These are phyloP conservation scores for Hanseniaspora opuntiae DNA, from an alignment of 805 yeast species.

Conservation along the genomic window DNA sequence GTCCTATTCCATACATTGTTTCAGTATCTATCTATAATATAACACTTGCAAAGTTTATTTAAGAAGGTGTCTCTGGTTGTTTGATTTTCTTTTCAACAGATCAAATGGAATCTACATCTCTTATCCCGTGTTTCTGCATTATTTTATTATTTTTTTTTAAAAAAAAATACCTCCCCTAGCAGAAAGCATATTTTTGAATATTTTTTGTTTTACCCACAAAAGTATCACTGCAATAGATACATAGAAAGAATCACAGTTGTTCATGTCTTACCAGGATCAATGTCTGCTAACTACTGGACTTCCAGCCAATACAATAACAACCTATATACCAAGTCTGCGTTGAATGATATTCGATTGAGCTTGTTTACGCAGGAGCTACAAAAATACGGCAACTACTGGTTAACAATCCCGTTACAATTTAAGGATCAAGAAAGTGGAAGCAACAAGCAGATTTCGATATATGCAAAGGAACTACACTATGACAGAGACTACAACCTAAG, in stretches of 20 bases:
- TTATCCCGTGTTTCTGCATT: too few species aligned
- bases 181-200: too few species aligned
- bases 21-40: too few species aligned
- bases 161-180: too few species aligned
- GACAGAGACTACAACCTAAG: constrained; percentile 48
- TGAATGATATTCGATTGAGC: constrained; percentile 8
- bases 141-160: too few species aligned
- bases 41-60: too few species aligned
- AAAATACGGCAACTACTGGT: constrained; percentile 8
- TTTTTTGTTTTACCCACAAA: neutral
- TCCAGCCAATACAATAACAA: constrained; percentile 53
- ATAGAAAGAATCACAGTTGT: neutral
- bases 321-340: constrained; percentile 3
- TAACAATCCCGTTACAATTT: constrained; percentile 6
- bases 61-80: too few species aligned
- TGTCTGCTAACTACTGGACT: constrained; percentile 80
- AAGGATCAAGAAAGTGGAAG: constrained; percentile 9
- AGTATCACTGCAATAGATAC: neutral
- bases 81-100: too few species aligned
- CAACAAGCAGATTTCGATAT: constrained; percentile 31
- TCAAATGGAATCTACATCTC: too few species aligned
- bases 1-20: too few species aligned
- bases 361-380: constrained; percentile 5
- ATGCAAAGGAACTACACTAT: constrained; percentile 29
- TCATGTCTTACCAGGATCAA: constrained; percentile 5